Percentiles rank a stretch among this genome's conserved stretches.
Evolutionary conservation across 2,329 filamentous ascomycete species (phyloP).

Genomic region (Nannizziopsis barbatae): DNA sequence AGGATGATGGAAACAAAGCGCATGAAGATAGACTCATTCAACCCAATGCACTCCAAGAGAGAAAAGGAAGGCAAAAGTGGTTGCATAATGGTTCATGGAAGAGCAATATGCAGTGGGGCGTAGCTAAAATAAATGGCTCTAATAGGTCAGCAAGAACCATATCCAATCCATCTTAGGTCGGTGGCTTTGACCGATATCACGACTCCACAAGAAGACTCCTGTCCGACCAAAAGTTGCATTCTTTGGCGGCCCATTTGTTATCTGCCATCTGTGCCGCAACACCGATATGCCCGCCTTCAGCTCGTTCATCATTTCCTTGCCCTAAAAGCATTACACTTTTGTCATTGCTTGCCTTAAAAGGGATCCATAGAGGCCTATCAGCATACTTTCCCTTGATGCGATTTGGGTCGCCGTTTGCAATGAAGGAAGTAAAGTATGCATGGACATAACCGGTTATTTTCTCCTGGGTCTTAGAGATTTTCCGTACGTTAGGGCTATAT

Average conservation of each 20-base stretch:
- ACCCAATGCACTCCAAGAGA: too few relatives aligned
- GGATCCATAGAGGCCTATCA: conserved; percentile 29
- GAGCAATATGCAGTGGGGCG: too few relatives aligned
- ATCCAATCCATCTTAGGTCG: not conserved
- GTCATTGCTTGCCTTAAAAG: conserved; percentile 22
- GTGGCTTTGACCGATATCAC: not conserved
- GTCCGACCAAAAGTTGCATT: conserved; percentile 40
- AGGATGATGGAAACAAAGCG: too few relatives aligned
- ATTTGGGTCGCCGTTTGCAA: conserved; percentile 39
- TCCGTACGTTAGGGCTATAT: conserved; percentile 28
- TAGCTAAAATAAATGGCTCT: too few relatives aligned
- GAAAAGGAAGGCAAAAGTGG: too few relatives aligned
- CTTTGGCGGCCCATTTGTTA: conserved; percentile 34
- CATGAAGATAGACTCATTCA: too few relatives aligned
- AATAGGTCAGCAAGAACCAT: too few relatives aligned
- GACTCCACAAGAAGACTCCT: conserved; percentile 16
- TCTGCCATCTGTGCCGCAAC: conserved; percentile 32
- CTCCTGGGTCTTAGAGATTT: conserved; percentile 32
- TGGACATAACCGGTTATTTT: conserved; percentile 36
- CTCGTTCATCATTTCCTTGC: conserved; percentile 40
- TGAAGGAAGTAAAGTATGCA: conserved; percentile 42
- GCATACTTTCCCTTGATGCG: conserved; percentile 21
- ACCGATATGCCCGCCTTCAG: conserved; percentile 32
- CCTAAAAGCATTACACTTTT: conserved; percentile 37
- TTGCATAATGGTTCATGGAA: too few relatives aligned